A percentile compares a stretch with the other conserved stretches of the same genome.
These are phyloP conservation scores for Cutaneotrichosporon mucoides DNA, from an alignment of 1,284 basidiomycete species.

Conservation along the genomic window DNA sequence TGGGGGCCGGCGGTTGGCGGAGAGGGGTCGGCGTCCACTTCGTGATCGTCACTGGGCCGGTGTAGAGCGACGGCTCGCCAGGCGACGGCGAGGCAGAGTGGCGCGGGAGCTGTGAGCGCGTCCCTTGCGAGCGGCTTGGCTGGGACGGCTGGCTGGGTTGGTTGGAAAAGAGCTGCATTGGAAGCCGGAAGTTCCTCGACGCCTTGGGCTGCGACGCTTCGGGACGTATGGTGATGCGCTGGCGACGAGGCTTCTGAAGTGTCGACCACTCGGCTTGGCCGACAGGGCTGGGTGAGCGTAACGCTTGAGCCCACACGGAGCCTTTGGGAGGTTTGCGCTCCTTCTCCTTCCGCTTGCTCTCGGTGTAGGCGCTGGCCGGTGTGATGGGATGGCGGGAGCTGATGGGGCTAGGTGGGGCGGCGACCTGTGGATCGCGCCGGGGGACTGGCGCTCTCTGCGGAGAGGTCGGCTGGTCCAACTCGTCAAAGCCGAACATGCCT, in stretches of 20 bases:
- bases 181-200: not conserved
- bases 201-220: not conserved
- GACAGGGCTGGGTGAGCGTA: not conserved
- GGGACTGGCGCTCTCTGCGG: too few species aligned
- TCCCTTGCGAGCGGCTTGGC: not conserved
- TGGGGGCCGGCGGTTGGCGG: not conserved
- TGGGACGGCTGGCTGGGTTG: not conserved
- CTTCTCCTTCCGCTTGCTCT: not conserved
- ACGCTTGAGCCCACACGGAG: not conserved
- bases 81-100: not conserved
- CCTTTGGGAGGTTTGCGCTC: not conserved
- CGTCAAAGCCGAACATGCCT: too few species aligned
- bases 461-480: too few species aligned
- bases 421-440: too few species aligned
- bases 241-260: not conserved
- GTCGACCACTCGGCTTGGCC: slow-evolving; percentile 6
- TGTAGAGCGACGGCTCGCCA: not conserved
- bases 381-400: not conserved
- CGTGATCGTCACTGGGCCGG: not conserved
- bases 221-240: slow-evolving; percentile 5
- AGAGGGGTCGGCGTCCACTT: slow-evolving; percentile 10
- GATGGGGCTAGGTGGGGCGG: not conserved
- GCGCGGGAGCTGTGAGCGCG: not conserved
- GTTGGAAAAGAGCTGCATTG: not conserved
- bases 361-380: not conserved